A percentile compares a stretch with the other conserved stretches of the same genome.
phyloP scores from a whole-genome alignment of 495 filamentous ascomycete genomes.

The Alectoria sarmentosa region DNA sequence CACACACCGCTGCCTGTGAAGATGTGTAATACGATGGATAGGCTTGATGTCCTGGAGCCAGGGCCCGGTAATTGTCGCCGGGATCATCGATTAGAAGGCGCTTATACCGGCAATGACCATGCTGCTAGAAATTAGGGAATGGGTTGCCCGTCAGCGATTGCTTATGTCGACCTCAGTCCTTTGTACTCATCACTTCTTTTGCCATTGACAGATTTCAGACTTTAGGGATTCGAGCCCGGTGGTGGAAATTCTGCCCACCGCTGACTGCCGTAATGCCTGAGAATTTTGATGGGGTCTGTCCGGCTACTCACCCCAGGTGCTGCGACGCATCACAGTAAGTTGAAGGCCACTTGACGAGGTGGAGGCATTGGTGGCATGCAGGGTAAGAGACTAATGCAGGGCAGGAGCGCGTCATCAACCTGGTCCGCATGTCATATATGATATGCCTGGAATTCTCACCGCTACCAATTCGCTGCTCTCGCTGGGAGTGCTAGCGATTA shows the following conservation, averaged over 20 bases:
- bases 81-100: conserved; percentile 2
- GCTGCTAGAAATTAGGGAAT: background rate
- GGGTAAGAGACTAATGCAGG: conserved; percentile 1
- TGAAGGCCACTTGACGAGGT: background rate
- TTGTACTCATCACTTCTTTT: background rate
- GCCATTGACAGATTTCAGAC: background rate
- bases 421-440: background rate
- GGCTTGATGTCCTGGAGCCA: background rate
- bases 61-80: background rate
- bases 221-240: background rate
- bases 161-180: background rate
- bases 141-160: background rate
- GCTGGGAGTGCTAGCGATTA: background rate
- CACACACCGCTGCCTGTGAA: background rate
- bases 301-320: background rate
- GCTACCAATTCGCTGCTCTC: background rate
- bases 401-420: background rate
- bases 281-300: background rate
- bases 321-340: background rate
- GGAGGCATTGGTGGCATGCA: background rate
- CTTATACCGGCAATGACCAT: background rate
- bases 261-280: background rate
- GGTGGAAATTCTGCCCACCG: background rate
- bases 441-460: background rate
- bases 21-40: background rate